Evolutionary conservation across 2,329 filamentous ascomycete genomes (phyloP), one percentile per base, ranked within the genome.

Genomic region (Monosporascus sp.): DNA sequence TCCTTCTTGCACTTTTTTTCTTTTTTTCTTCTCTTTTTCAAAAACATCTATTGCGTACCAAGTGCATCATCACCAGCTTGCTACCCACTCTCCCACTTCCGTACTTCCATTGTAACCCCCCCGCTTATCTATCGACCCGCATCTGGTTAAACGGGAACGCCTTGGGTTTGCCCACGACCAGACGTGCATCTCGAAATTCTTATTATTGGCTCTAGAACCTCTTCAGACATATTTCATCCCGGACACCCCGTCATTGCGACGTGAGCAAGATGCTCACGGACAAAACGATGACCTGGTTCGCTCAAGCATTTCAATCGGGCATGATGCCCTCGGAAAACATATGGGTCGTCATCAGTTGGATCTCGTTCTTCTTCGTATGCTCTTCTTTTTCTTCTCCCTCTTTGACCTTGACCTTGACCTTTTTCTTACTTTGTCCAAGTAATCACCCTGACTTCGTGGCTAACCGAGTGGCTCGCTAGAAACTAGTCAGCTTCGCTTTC

Each of bases 401-500:
- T 27, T 27, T 3, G 25, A 3, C 25, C 3, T 31, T 31, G 27
- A 11, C 27, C 4, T 31, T 31, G n/a, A 37, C 24, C 20, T 8
- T 4, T 37, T 35, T 27, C 25, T 47, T 51, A 15, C n/a, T 24
- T 27, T 6, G 53, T 43, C 35, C 41, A 25, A 50, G 31, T 35
- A 35, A 35, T 35, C 9, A 14, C 27, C 9, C 9, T 11, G 11
- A 35, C 9, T 35, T 35, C 31, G 11, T 35, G 4, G 14, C 31
- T 35, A 35, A 35, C 31, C 4, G 11, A 11, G 11, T 35, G 20
- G 6, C 37, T 2, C 43, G 6, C 45, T 35, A 69, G 66, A 69
- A 69, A 60, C 52, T 69, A 25, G 55, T 55, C 48, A 68, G 77
- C 37, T 64, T 80, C 0, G 65, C 75, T 9, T 72, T 79, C 44